Evolutionary conservation across 2,329 filamentous ascomycete species (phyloP).

Genomic region (Sarocladiaceae sp.): DNA sequence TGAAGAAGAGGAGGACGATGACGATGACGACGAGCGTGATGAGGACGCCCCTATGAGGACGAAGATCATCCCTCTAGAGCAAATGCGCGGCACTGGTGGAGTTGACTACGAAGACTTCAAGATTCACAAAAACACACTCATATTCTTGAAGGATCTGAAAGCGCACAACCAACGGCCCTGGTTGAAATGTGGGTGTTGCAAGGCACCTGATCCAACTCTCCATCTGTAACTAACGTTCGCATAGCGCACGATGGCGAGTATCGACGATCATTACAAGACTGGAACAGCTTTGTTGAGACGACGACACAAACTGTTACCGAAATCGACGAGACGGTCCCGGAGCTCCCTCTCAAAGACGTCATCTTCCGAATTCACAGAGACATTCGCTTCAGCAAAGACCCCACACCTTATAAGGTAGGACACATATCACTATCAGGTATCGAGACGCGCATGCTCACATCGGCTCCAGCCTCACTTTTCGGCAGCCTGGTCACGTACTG

Average conservation of each 20-base stretch:
- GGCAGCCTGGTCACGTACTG: slow-evolving; percentile 82
- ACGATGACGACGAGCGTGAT: slow-evolving; percentile 31
- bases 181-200: slow-evolving; percentile 46
- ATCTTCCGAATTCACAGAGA: slow-evolving; percentile 87
- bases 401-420: slow-evolving; percentile 80
- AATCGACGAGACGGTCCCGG: slow-evolving; percentile 77
- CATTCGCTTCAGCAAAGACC: slow-evolving; percentile 77
- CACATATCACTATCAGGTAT: background rate
- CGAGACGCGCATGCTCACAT: background rate
- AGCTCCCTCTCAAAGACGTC: slow-evolving; percentile 80
- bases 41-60: slow-evolving; percentile 30
- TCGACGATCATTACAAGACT: slow-evolving; percentile 73
- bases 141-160: slow-evolving; percentile 55
- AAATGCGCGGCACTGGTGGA: slow-evolving; percentile 28
- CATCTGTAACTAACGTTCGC: background rate
- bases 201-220: background rate
- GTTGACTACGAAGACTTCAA: slow-evolving; percentile 46
- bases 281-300: slow-evolving; percentile 70
- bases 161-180: slow-evolving; percentile 55
- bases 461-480: slow-evolving; percentile 68
- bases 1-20: slow-evolving; percentile 23
- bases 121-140: slow-evolving; percentile 53
- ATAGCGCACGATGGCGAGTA: slow-evolving; percentile 77
- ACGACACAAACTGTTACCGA: slow-evolving; percentile 67
- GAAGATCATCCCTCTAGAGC: slow-evolving; percentile 30